These are phyloP conservation scores for Globisporangium barbulae DNA, from an alignment of 352 stramenopile species.

Conservation along the genomic window DNA sequence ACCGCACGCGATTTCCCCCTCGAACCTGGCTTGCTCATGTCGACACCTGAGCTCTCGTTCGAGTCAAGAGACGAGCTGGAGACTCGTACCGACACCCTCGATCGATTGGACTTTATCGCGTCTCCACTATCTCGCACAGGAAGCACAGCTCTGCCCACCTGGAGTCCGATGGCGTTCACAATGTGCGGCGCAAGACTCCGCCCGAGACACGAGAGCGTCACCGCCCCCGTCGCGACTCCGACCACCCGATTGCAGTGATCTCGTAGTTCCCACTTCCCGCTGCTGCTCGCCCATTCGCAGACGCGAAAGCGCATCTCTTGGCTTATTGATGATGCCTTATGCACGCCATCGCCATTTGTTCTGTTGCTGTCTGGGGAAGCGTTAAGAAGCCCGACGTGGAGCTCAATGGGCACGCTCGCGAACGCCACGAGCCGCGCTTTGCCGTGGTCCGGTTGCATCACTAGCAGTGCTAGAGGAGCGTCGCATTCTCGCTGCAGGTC, in stretches of 20 bases:
- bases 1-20: not conserved
- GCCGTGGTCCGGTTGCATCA: conserved; percentile 33
- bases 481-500: conserved; percentile 28
- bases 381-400: conserved; percentile 25
- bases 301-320: conserved; percentile 23
- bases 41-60: no score
- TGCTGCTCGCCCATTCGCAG: conserved; percentile 40
- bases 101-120: not conserved
- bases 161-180: conserved; percentile 25
- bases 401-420: conserved; percentile 25
- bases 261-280: conserved; percentile 31
- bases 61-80: not conserved
- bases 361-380: not conserved
- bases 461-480: conserved; percentile 28
- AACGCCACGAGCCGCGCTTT: conserved; percentile 34
- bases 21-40: not conserved
- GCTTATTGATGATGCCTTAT: not conserved
- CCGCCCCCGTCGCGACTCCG: conserved; percentile 21
- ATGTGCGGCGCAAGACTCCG: conserved; percentile 38
- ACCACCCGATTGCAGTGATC: conserved; percentile 25
- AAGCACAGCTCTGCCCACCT: conserved; percentile 14
- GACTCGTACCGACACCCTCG: not conserved
- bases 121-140: not conserved
- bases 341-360: not conserved
- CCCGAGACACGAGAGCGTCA: conserved; percentile 48